These are phyloP conservation scores for Carex littledalei DNA, from an alignment of 176 grass and related monocot species.

Conservation along the genomic window DNA sequence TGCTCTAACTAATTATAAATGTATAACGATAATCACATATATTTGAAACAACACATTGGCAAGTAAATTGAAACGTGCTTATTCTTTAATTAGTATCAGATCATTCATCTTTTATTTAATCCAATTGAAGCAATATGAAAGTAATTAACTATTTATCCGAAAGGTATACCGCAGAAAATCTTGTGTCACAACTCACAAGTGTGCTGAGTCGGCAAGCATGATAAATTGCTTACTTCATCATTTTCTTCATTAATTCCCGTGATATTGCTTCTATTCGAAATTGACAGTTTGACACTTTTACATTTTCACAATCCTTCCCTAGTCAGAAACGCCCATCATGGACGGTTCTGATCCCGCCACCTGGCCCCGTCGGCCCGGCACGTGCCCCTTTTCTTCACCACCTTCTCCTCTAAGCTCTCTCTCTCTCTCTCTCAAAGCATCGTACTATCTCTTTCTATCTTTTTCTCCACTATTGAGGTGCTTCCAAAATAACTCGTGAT, in stretches of 20 bases:
- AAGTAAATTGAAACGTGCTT: no score
- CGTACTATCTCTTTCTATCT: neutral
- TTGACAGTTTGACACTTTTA: slow-evolving; percentile 1
- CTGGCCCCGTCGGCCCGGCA: neutral
- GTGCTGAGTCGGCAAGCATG: neutral
- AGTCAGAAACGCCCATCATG: neutral
- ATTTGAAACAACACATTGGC: neutral
- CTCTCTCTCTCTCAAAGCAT: slow-evolving; percentile 9
- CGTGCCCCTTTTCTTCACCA: slow-evolving; percentile 5
- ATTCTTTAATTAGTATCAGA: neutral
- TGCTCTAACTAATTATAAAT: no score
- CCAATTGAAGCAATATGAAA: neutral
- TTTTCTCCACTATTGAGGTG: neutral
- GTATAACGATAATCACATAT: no score
- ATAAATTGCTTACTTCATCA: neutral
- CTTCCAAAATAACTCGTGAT: slow-evolving; percentile 7
- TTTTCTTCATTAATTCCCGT: neutral
- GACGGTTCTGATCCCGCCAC: slow-evolving; percentile 7
- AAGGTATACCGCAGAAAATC: neutral
- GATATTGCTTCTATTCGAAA: slow-evolving; percentile 1
- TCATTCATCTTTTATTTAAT: neutral
- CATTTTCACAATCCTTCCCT: neutral
- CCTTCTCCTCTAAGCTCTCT: neutral
- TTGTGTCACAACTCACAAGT: neutral
- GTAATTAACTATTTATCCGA: neutral